Evolutionary conservation across 1,284 basidiomycete genomes (phyloP), one percentile per base, ranked within the genome.

Genomic region (Macrocystidia cucumis): DNA sequence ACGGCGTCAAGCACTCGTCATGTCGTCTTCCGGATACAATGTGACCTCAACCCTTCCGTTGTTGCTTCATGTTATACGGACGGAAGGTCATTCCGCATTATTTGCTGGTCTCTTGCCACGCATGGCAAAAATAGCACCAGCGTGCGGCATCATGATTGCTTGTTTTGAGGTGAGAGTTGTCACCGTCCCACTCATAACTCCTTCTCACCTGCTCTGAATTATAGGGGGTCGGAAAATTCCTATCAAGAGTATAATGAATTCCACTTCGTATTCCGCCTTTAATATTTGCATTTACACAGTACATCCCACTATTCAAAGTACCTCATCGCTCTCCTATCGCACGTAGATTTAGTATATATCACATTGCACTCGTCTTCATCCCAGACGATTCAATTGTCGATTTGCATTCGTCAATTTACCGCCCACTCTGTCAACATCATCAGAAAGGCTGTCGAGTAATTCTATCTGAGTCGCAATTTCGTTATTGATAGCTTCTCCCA

Each of bases 81-180:
- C 72, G 4, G 96, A 98, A 57, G 95, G 95, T 0, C 44, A 67
- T 9, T 56, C 67, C 4, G 88, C 90, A 2, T 62, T 98, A 24
- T 96, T 89, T 56, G 80, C 87, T 25, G 95, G 95, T 0, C 63
- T 92, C 24, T 65, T 82, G 3, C 95, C 96, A 21, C 77, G 95
- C 22, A 80, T 95, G 35, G 91, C 81, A 19, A 98, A 98, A 61
- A 92, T 98, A 44, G 95, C 92, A 3, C 96, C 96, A n/a, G 93
- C 96, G 17, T 98, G 96, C 60, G 95, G 95, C 19, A 86, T 95
- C 44, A 93, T 95, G 91, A 97, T 98, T 56, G 82, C 86, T 37
- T 91, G 84, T 53, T 98, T 88, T 55, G 93, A 98, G 75, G 91
- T 79, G 47, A 18, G 71, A n/a, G n/a, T n/a, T n/a, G n/a, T n/a